Percentiles rank a stretch among this genome's conserved stretches.
Conservation (phyloP, 768 basidiomycete genomes). For the Fomitopsis pulvina region DNA sequence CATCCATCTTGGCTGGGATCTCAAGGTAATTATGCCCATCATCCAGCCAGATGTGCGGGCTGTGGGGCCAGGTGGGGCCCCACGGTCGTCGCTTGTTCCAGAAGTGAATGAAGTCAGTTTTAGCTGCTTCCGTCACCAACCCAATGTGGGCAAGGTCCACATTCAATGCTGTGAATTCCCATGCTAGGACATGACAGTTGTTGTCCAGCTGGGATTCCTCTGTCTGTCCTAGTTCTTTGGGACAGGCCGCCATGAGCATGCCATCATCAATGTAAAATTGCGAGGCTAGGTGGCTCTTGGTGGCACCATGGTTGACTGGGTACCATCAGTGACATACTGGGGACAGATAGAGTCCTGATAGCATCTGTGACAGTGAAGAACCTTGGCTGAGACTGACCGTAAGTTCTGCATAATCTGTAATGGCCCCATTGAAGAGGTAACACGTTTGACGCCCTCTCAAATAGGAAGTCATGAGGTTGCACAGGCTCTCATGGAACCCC, state of each 20-base stretch:
- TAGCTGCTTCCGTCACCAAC: conserved; percentile 6
- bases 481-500: conserved; percentile 8
- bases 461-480: conserved; percentile 9
- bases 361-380: conserved; percentile 11
- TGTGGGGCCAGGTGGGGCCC: background rate
- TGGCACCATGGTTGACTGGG: background rate
- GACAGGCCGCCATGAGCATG: background rate
- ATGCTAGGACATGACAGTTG: background rate
- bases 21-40: background rate
- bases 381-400: conserved; percentile 12
- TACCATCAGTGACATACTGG: conserved; percentile 8
- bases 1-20: background rate
- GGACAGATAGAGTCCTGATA: conserved; percentile 11
- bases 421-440: conserved; percentile 4
- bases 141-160: conserved; percentile 5
- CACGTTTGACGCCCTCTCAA: conserved; percentile 5
- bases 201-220: background rate
- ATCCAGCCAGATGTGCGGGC: background rate
- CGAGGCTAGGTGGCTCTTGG: background rate
- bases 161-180: background rate
- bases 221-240: background rate
- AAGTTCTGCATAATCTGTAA: background rate
- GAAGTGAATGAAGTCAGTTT: conserved; percentile 15
- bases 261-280: conserved; percentile 17
- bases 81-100: background rate